Base-by-base conservation (phyloP, 148 eudicot species). In the Pouteria glomerata region DNA sequence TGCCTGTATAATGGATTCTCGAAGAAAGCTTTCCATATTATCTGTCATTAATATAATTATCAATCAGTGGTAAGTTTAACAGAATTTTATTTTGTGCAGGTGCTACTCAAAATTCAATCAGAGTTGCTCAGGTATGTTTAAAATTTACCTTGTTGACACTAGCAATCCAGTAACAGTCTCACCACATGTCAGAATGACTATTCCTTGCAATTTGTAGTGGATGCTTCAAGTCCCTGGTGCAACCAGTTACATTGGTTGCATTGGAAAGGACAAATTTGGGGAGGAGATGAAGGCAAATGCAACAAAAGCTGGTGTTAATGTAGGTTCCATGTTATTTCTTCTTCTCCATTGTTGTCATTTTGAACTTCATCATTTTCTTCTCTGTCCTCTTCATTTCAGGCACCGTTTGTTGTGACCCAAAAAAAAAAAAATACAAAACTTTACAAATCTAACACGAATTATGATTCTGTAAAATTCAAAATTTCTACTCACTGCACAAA, bases 221-320 rank as follows among this genome's bases (percentile, higher is more conserved):
- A 85, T 95, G 89, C 89, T 95, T 45, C 97, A 95, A 89, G 78
- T 82, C 56, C 97, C 97, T 57, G 92, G 96, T 47, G 91, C 96
- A 64, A 88, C 98, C 33, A 83, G 97, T 77, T 95, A 81, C 68
- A 91, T 95, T 21, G 98, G 98, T 41, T 91, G 86, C 81, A 85
- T 95, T 83, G 98, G 98, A 71, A 95, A 95, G 85, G 98, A 95
- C 88, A 95, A 91, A 77, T 95, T 70, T 78, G 98, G 92, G 30
- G 98, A 89, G 81, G 97, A 88, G 82, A 91, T 95, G 98, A 91
- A 86, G 86, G 83, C 83, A 34, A 78, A 90, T 76, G 84, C 90
- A 53, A 86, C 74, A 42, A 51, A 63, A 70, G 89, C 93, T 77
- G 98, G 98, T 71, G 93, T 95, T 66, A 91, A 88, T 81, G 97